Conservation (phyloP, 306 rosid genomes). For the Medicago lupulina region DNA sequence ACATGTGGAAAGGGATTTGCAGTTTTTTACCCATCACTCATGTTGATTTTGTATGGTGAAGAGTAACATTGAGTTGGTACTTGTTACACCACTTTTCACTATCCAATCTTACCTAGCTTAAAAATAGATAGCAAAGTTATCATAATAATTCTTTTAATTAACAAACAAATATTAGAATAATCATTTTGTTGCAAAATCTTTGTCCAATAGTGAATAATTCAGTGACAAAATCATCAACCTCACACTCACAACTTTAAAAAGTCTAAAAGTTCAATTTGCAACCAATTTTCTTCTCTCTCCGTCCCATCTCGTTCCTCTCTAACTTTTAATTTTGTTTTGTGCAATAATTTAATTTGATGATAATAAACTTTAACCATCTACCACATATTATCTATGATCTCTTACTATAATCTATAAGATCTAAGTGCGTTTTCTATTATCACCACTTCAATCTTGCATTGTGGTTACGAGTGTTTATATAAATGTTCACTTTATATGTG, state of each 20-base stretch:
- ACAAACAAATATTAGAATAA: neutral
- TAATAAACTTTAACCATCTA: neutral
- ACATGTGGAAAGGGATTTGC: slow-evolving; percentile 46
- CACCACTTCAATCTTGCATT: no score
- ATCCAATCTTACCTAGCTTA: slow-evolving; percentile 46
- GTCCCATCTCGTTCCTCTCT: slow-evolving; percentile 23
- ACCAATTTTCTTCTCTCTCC: slow-evolving; percentile 27
- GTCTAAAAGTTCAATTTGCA: slow-evolving; percentile 39
- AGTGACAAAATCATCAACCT: slow-evolving; percentile 45
- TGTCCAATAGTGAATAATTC: slow-evolving; percentile 40
- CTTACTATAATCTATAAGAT: no score
- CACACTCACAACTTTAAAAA: slow-evolving; percentile 37
- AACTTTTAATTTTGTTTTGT: neutral
- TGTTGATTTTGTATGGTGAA: slow-evolving; percentile 48
- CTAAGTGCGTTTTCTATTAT: no score
- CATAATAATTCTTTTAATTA: neutral
- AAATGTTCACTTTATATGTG: neutral
- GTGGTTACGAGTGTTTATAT: no score
- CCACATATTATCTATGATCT: neutral
- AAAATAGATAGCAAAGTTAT: neutral
- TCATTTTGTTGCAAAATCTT: slow-evolving; percentile 49
- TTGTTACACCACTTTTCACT: slow-evolving; percentile 50
- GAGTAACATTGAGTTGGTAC: slow-evolving; percentile 59
- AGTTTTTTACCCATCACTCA: slow-evolving; percentile 53
- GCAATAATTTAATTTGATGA: slow-evolving; percentile 7